Conservation (phyloP, 805 yeast genomes). For the Yarrowia osloensis region DNA sequence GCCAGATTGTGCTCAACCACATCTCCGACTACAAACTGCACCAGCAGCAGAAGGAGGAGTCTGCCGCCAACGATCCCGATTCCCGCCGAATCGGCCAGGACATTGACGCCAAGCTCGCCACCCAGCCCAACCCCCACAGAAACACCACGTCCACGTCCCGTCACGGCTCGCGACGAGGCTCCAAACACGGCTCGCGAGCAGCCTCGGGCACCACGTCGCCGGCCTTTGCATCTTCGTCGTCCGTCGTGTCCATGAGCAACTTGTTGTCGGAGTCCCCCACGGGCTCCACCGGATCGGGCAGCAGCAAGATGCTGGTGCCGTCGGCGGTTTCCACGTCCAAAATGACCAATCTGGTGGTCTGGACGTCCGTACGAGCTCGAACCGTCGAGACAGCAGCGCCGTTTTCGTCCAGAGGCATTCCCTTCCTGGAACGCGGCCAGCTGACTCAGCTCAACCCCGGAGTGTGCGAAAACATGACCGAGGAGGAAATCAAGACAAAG, state of each 20-base stretch:
- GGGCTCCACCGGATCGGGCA: neutral
- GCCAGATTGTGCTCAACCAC: conserved; percentile 54
- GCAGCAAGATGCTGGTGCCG: conserved; percentile 17
- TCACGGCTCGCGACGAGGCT: conserved; percentile 22
- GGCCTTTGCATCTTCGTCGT: conserved; percentile 16
- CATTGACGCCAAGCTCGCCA: conserved; percentile 24
- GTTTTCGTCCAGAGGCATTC: conserved; percentile 60
- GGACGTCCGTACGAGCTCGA: conserved; percentile 90
- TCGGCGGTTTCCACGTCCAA: conserved; percentile 37
- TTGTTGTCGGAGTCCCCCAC: conserved; percentile 15
- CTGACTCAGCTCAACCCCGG: conserved; percentile 90
- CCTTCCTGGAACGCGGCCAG: conserved; percentile 74
- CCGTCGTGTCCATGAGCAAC: conserved; percentile 20
- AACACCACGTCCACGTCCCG: neutral
- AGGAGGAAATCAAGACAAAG: conserved; percentile 56
- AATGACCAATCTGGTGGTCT: conserved; percentile 72
- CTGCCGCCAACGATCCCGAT: conserved; percentile 22
- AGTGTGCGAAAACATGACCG: conserved; percentile 67
- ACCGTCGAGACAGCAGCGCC: conserved; percentile 76
- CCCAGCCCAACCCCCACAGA: conserved; percentile 24
- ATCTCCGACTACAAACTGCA: conserved; percentile 34
- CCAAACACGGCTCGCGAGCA: conserved; percentile 1
- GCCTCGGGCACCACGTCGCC: conserved; percentile 26
- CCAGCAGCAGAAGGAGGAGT: conserved; percentile 21
- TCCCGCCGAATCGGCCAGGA: conserved; percentile 17